Percentiles rank a stretch among this genome's conserved stretches.
Evolutionary conservation across 2,329 filamentous ascomycete genomes (phyloP).

Genomic region (Chaetomium sp.): DNA sequence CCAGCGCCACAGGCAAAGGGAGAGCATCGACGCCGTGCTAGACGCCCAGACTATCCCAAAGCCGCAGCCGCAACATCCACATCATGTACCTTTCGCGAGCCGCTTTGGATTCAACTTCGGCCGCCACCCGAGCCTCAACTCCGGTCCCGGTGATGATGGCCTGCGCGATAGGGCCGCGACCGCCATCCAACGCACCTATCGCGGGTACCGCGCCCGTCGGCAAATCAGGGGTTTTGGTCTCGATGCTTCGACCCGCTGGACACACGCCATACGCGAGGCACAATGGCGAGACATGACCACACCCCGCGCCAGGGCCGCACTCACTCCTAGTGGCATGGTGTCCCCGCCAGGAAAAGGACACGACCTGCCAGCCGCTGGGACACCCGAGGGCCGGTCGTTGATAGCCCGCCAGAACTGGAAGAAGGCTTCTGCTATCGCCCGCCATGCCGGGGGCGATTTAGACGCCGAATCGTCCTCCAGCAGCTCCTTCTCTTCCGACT

Average conservation of each 20-base stretch:
- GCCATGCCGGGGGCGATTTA: constrained; percentile 65
- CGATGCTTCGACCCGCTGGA: constrained; percentile 64
- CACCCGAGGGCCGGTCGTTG: background rate
- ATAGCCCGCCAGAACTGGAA: constrained; percentile 66
- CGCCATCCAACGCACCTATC: constrained; percentile 64
- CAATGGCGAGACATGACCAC: constrained; percentile 46
- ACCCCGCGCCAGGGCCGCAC: constrained; percentile 33
- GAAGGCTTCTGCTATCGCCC: constrained; percentile 63
- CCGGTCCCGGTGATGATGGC: constrained; percentile 16
- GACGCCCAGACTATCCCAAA: background rate
- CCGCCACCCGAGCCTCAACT: background rate
- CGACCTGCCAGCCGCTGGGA: background rate
- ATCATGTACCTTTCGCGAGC: constrained; percentile 5
- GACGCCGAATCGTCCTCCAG: constrained; percentile 28
- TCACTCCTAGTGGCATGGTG: background rate
- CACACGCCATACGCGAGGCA: constrained; percentile 56
- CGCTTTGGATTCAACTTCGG: constrained; percentile 13
- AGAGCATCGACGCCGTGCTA: constrained; percentile 11
- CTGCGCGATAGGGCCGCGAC: constrained; percentile 42
- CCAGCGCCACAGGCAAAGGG: constrained; percentile 17
- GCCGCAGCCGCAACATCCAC: background rate
- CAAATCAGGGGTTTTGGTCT: constrained; percentile 64
- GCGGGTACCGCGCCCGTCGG: constrained; percentile 67
- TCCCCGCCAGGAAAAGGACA: background rate
- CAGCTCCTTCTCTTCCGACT: constrained; percentile 32